These are phyloP conservation scores for Eucalyptus decipiens DNA, from an alignment of 345 rosid species.

Conservation along the genomic window DNA sequence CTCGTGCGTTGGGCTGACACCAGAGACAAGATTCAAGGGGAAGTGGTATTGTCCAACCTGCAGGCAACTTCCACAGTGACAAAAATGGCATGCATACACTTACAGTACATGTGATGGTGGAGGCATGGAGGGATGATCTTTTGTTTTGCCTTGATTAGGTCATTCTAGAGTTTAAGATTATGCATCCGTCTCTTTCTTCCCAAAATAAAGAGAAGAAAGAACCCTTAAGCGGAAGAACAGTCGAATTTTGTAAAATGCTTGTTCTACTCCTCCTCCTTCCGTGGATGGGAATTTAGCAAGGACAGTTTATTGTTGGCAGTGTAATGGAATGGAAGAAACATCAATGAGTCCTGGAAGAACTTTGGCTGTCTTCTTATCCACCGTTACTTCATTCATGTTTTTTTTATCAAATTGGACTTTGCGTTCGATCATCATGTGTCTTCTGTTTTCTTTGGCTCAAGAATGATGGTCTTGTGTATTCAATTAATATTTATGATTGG, in stretches of 20 bases:
- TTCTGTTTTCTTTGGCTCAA: not conserved
- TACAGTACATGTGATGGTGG: not conserved
- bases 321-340: not conserved
- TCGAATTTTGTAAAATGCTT: not conserved
- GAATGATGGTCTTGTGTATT: not conserved
- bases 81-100: conserved; percentile 2
- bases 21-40: conserved; percentile 95
- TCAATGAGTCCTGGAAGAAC: not conserved
- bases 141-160: not conserved
- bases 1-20: conserved; percentile 90
- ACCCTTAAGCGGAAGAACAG: not conserved
- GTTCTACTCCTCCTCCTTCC: not conserved
- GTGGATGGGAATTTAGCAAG: not conserved
- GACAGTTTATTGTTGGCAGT: not conserved
- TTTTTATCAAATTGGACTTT: not conserved
- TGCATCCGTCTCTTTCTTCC: not conserved
- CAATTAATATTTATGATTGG: not conserved
- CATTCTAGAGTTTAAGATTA: not conserved
- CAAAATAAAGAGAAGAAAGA: not conserved
- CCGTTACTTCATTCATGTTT: not conserved
- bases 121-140: not conserved
- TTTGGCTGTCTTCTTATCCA: not conserved
- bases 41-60: conserved; percentile 99
- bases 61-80: conserved; percentile 46
- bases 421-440: not conserved